phyloP scores from a whole-genome alignment of 257 asterid species.

The Lithospermum erythrorhizon region DNA sequence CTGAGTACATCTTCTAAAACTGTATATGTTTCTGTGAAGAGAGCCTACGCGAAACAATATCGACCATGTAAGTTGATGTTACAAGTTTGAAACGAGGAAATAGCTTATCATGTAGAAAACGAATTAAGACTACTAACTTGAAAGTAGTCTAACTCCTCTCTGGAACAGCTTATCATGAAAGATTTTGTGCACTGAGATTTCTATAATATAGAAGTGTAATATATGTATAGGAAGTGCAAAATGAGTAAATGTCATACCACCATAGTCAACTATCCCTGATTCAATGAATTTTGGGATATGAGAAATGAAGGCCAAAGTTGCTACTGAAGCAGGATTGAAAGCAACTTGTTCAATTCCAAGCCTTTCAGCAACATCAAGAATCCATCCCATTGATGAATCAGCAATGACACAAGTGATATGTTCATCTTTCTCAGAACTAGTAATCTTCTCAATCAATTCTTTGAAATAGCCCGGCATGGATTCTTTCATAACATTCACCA shows the following conservation, averaged over 20 bases:
- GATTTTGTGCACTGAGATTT: too few relatives aligned
- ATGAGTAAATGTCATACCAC: conserved; percentile 10
- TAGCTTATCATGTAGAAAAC: too few relatives aligned
- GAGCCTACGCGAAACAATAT: too few relatives aligned
- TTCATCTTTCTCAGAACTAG: conserved; percentile 8
- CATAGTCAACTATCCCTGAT: conserved; percentile 9
- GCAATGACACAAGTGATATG: conserved; percentile 24
- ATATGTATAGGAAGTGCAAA: not conserved
- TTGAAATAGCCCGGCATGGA: conserved; percentile 10
- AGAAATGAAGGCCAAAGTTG: conserved; percentile 9
- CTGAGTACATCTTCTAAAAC: too few relatives aligned
- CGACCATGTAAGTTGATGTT: too few relatives aligned
- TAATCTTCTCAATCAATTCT: conserved; percentile 16
- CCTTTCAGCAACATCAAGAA: conserved; percentile 17
- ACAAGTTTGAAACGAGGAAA: too few relatives aligned
- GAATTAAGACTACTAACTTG: too few relatives aligned
- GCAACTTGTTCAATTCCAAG: conserved; percentile 17
- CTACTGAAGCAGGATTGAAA: conserved; percentile 21
- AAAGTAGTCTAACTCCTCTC: too few relatives aligned
- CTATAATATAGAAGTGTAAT: too few relatives aligned
- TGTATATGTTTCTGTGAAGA: too few relatives aligned
- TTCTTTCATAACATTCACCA: conserved; percentile 4
- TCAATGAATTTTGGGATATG: conserved; percentile 17
- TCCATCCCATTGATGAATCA: conserved; percentile 25
- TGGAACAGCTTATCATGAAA: too few relatives aligned